Evolutionary conservation across 176 grass and related monocot species (phyloP), one percentile per base, ranked within the genome.

Genomic region (Tillandsia fasciculata): DNA sequence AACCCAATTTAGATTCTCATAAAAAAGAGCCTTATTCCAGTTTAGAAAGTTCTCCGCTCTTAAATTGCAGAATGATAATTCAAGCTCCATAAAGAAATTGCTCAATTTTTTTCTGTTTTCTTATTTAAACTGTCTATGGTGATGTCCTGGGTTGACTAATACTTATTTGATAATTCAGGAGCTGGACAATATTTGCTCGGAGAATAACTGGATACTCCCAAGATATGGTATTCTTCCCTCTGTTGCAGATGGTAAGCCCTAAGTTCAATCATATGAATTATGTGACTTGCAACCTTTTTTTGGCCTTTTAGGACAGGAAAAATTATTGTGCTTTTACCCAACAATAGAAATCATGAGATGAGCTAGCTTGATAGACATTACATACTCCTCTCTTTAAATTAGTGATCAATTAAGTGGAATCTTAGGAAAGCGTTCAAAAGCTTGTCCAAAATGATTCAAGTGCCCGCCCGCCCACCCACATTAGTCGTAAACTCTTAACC

Each of bases 191-290:
- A 64, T 84, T 69, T 88, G 86, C 67, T 51, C 48, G 64, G 51
- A 69, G 18, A 78, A 66, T 17, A 59, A 81, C 15, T 88, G 82
- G 82, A 69, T 76, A 52, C 74, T 78, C 65, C 86, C 86, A 64
- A 81, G 78, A 88, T 81, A 88, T 56, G 59, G 12, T 48, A 51
- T 84, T 26, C 8, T 84, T 33, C 82, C 82, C 72, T 88, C 75
- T 63, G 51, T 61, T 12, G 28, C 26, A 11, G 42, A 72, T 72
- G 82, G 82, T 88, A 84, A 10, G 64, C 61, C 10, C 0, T 5
- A 74, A 74, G 48, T 64, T 73, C 15, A 49, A 18, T 77, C 20
- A 28, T 28, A 69, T 42, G 57, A 26, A 57, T 56, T 29, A 24
- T 49, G 56, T 76, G 50, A 70, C 12, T 2, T 50, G 14, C 33